Evolutionary conservation across 2,329 filamentous ascomycete species (phyloP), one percentile per base, ranked within the genome.

Genomic region (Colletotrichum gloeosporioides): DNA sequence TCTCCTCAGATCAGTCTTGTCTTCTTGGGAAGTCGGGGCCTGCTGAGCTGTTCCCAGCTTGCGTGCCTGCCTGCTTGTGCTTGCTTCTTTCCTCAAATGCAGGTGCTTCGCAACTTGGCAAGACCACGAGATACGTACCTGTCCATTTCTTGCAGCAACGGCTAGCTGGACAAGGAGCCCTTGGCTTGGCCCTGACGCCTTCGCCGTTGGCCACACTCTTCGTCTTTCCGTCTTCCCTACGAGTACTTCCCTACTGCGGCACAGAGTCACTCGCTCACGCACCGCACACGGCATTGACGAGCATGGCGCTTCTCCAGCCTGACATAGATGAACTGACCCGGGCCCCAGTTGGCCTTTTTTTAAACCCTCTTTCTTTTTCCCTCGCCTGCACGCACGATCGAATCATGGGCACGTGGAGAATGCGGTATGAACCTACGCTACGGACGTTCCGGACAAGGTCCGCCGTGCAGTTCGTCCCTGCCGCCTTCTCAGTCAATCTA

Each of bases 251-350:
- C 36, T 39, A 39, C 36, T 22, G 22, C 22, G 22, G 22, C 22
- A 22, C 22, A 22, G 22, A 22, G 31, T 22, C 27, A 62, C 16
- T 18, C 29, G 31, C 27, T 16, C 29, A n/a, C 29, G 18, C 29
- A 63, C 65, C 29, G 57, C 65, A 63, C 69, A 68, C 73, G 69
- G 73, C 73, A 76, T 76, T 73, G 69, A 76, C 69, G 63, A 76
- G 39, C 57, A 32, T 69, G 69, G 73, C 73, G 34, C 69, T 65
- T 64, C 32, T 49, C 63, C 69, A 76, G 73, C 73, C 55, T 65
- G 69, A 71, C 73, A 76, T 69, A 64, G 70, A 73, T 73, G 70
- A 69, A 69, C 15, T 29, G 63, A 31, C 57, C n/a, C n/a, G 73
- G 63, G 16, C n/a, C n/a, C 59, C 39, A 16, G 15, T 65, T 34